Conservation (phyloP, 2,329 filamentous ascomycete species). For the Graphilbum fragrans region DNA sequence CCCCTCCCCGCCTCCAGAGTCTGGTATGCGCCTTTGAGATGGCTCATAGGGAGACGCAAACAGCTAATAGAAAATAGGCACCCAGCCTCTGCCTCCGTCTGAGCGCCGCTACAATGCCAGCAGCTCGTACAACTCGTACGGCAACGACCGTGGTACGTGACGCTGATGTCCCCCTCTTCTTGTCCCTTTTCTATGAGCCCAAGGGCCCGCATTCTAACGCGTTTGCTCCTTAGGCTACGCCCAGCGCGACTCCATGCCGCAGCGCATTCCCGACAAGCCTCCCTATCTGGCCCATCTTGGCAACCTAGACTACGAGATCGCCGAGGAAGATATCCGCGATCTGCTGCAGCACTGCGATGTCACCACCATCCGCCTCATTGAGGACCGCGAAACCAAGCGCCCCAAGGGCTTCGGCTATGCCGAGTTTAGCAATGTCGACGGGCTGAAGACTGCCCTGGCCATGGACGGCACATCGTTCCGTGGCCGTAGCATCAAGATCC, state of each 20-base stretch:
- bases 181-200: neutral
- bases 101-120: slow-evolving; percentile 28
- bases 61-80: slow-evolving; percentile 25
- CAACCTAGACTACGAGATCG: slow-evolving; percentile 93
- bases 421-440: slow-evolving; percentile 79
- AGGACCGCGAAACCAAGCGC: slow-evolving; percentile 85
- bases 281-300: slow-evolving; percentile 93
- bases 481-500: slow-evolving; percentile 82
- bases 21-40: too few relatives aligned
- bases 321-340: slow-evolving; percentile 66
- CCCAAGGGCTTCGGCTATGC: slow-evolving; percentile 98
- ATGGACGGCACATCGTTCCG: slow-evolving; percentile 75
- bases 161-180: neutral
- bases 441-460: slow-evolving; percentile 79
- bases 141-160: slow-evolving; percentile 10
- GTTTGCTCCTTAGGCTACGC: slow-evolving; percentile 27
- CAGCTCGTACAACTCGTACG: slow-evolving; percentile 13
- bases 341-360: slow-evolving; percentile 81
- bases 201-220: neutral
- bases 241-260: slow-evolving; percentile 61
- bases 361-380: slow-evolving; percentile 86
- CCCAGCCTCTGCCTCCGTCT: slow-evolving; percentile 41
- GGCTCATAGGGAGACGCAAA: too few relatives aligned
- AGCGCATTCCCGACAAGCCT: slow-evolving; percentile 69
- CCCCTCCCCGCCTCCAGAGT: too few relatives aligned